Evolutionary conservation across 2,329 filamentous ascomycete genomes (phyloP).

Genomic region (Trichoderma sp.): DNA sequence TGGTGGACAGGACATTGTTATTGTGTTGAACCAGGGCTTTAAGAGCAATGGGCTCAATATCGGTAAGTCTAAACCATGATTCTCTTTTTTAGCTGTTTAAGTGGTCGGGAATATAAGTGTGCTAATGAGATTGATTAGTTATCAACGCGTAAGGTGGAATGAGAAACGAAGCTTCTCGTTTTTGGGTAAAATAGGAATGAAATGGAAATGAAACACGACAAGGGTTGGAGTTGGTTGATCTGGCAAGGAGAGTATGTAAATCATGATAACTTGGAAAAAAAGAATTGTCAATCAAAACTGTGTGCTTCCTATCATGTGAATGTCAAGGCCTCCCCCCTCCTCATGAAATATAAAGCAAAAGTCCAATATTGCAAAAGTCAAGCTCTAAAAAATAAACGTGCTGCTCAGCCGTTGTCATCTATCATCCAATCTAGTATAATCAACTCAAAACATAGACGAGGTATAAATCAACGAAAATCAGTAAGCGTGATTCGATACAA

Average conservation of each 20-base stretch:
- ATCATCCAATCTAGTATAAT: background rate
- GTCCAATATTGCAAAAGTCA: background rate
- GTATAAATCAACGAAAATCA: background rate
- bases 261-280: background rate
- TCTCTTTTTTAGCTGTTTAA: background rate
- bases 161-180: background rate
- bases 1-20: constrained; percentile 25
- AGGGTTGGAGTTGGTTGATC: background rate
- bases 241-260: constrained; percentile 3
- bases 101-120: background rate
- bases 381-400: background rate
- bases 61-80: constrained; percentile 9
- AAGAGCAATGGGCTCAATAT: constrained; percentile 25
- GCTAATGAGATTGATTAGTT: background rate
- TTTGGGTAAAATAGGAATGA: background rate
- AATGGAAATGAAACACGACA: background rate
- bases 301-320: background rate
- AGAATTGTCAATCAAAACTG: background rate
- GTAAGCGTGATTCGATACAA: background rate
- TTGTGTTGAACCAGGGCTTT: constrained; percentile 27
- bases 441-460: background rate
- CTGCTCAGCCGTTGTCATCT: background rate
- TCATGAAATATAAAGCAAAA: no score
- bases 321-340: no score
- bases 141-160: background rate